These are phyloP conservation scores for Letharia lupina DNA, from an alignment of 495 filamentous ascomycete genomes.

Conservation along the genomic window DNA sequence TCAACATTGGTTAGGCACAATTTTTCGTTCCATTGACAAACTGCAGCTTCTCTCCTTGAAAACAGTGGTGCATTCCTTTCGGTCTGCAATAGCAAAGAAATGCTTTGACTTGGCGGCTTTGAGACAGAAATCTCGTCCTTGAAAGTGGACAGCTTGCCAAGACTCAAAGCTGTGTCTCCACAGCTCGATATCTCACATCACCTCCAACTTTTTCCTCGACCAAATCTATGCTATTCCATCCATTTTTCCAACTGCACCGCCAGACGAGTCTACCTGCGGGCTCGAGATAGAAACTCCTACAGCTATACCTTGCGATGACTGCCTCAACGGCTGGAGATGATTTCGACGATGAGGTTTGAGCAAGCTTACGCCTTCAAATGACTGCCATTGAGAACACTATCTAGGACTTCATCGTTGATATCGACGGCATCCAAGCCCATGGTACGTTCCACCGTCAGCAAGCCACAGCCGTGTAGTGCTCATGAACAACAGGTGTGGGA, in stretches of 20 bases:
- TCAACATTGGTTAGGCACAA: constrained; percentile 13
- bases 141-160: background rate
- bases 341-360: constrained; percentile 45
- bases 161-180: background rate
- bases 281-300: background rate
- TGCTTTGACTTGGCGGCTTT: background rate
- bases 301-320: constrained; percentile 2
- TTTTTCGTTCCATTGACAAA: constrained; percentile 1
- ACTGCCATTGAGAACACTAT: background rate
- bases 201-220: background rate
- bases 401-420: constrained; percentile 59
- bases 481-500: constrained; percentile 48
- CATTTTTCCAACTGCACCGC: background rate
- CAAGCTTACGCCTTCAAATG: background rate
- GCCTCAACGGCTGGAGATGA: constrained; percentile 44
- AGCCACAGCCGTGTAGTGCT: background rate
- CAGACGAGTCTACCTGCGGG: background rate
- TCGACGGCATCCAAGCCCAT: constrained; percentile 66
- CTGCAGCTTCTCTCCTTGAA: background rate
- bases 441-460: constrained; percentile 36
- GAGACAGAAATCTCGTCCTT: background rate
- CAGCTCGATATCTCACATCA: constrained; percentile 1
- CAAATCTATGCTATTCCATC: background rate
- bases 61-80: background rate
- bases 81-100: background rate